Evolutionary conservation across 73 alveolate genomes (phyloP), one percentile per base, ranked within the genome.

Genomic region (Diophrys sp.): DNA sequence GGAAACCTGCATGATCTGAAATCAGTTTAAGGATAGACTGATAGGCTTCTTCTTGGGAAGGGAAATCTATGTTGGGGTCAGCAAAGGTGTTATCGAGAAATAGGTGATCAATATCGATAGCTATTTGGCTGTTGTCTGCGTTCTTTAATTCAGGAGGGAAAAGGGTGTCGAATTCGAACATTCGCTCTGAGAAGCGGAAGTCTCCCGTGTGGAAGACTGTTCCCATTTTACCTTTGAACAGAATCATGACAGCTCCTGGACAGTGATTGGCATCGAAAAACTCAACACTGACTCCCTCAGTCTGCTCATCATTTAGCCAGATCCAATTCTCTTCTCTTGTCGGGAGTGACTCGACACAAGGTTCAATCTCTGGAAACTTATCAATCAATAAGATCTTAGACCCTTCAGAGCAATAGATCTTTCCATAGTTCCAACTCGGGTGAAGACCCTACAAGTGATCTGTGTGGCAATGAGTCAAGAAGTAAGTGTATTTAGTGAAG

Each of bases 181-280:
- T 81, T 30, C 55, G 2, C 25, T 53, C 81, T 53, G 79, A 77
- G 71, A 74, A 91, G 53, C 97, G 56, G 67, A 91, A 91, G 77
- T 91, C 97, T 8, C 97, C 97, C 0, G 97, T 91, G 56, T 91
- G 97, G 14, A 91, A 77, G 29, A 91, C 82, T 31, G 91, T 91
- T 8, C 95, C 97, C 91, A 87, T 82, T 56, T 79, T 78, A 23
- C 93, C 97, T 69, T 75, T 28, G 73, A 90, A 90, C 11, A 91
- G 81, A 74, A 91, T 73, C 95, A 87, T 87, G 24, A 89, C 87
- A 1, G 97, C 83, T 8, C 97, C 97, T 28, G 97, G 97, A 62
- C 92, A 87, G 53, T 91, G 97, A 75, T 78, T 78, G 23, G 97
- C 97, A 33, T 89, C 89, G 54, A 91, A 69, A 72, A 82, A 72